Conservation (phyloP, 1,139 yeast species). For the Citeromyces hawaiiensis region DNA sequence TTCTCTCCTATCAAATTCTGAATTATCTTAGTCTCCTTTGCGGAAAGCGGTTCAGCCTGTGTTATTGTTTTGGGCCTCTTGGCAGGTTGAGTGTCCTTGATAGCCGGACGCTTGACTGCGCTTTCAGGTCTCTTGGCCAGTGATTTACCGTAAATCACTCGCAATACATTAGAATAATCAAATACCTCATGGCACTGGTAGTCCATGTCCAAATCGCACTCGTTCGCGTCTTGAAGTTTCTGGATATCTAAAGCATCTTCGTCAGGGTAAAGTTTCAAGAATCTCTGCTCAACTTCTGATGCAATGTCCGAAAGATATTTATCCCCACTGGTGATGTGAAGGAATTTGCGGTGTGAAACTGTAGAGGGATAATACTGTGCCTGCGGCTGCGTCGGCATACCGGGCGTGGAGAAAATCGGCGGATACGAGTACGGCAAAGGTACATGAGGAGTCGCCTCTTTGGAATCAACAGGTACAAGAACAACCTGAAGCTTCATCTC, state of each 20-base stretch:
- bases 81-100: no score
- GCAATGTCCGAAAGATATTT: constrained; percentile 33
- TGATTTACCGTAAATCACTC: constrained; percentile 26
- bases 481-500: constrained; percentile 26
- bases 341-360: constrained; percentile 18
- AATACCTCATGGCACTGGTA: constrained; percentile 52
- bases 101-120: neutral
- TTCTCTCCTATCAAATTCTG: neutral
- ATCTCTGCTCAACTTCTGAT: constrained; percentile 35
- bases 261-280: constrained; percentile 48
- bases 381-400: neutral
- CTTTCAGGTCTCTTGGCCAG: neutral
- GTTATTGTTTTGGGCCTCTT: no score
- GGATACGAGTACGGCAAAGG: neutral
- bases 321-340: constrained; percentile 41
- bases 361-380: no score
- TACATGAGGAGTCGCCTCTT: neutral
- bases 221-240: constrained; percentile 47
- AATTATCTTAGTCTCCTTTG: no score
- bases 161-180: constrained; percentile 35
- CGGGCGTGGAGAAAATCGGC: neutral
- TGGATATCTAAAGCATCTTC: constrained; percentile 37
- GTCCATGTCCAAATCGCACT: constrained; percentile 71
- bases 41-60: no score
- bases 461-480: constrained; percentile 22